A percentile compares a stretch with the other conserved stretches of the same genome.
Evolutionary conservation across 2,329 filamentous ascomycete genomes (phyloP).

Genomic region (Paramyrothecium roridum): DNA sequence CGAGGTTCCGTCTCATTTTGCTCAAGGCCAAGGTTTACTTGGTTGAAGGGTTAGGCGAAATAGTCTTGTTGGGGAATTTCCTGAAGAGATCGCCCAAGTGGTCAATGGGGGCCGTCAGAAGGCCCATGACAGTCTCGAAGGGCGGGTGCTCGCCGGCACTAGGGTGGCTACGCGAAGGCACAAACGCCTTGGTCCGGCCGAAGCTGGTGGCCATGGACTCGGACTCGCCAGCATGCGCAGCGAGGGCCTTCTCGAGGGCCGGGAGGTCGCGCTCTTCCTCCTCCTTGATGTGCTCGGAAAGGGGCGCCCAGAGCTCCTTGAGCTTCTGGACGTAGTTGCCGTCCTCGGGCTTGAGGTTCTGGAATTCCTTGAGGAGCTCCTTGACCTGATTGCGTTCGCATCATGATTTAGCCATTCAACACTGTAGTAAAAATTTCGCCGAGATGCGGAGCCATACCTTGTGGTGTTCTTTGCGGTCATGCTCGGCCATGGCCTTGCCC

Average conservation of each 20-base stretch:
- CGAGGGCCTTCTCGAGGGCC: conserved; percentile 40
- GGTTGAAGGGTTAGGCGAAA: neutral
- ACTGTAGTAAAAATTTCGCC: too few species aligned
- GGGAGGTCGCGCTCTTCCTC: conserved; percentile 49
- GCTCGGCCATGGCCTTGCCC: conserved; percentile 40
- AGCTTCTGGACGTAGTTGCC: conserved; percentile 40
- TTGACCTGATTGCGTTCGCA: conserved; percentile 54
- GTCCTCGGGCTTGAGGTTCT: conserved; percentile 36
- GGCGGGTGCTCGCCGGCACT: conserved; percentile 47
- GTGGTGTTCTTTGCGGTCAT: conserved; percentile 45
- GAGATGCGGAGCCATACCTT: conserved; percentile 22
- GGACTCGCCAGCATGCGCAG: conserved; percentile 23
- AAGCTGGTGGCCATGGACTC: conserved; percentile 39
- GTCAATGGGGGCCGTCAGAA: conserved; percentile 56
- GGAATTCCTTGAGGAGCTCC: conserved; percentile 45
- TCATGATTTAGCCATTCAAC: too few species aligned
- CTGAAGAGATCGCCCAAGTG: conserved; percentile 51
- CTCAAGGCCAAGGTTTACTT: neutral
- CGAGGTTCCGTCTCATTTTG: neutral
- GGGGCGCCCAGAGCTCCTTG: conserved; percentile 36
- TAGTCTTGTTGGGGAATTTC: conserved; percentile 40
- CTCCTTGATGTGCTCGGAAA: conserved; percentile 44
- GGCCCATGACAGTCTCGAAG: conserved; percentile 51
- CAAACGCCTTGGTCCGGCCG: conserved; percentile 49
- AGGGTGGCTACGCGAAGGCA: conserved; percentile 49